A percentile compares a stretch with the other conserved stretches of the same genome.
Conservation (phyloP, 129 eudicot genomes). For the Chrysanthemum lavandulifolium region DNA sequence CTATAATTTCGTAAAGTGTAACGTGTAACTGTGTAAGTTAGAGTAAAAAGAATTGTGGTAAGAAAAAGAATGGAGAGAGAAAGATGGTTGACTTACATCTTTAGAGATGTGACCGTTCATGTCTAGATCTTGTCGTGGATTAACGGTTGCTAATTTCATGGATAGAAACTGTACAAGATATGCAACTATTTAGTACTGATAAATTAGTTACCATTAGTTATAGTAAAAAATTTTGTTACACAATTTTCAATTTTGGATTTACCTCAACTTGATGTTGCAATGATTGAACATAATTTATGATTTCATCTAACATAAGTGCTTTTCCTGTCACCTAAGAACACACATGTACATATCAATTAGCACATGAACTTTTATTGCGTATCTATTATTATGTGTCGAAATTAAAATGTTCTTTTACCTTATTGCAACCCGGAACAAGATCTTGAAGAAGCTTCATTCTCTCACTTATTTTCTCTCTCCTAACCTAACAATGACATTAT, state of each 20-base stretch:
- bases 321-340: constrained; percentile 80
- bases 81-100: constrained; percentile 56
- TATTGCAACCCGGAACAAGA: constrained; percentile 97
- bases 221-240: not conserved
- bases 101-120: constrained; percentile 54
- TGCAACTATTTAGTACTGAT: not conserved
- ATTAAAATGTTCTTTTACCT: constrained; percentile 39
- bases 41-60: too few relatives aligned
- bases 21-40: too few relatives aligned
- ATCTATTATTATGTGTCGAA: not conserved
- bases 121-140: constrained; percentile 62
- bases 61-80: not conserved
- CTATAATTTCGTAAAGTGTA: too few relatives aligned
- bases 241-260: not conserved
- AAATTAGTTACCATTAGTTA: not conserved
- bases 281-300: constrained; percentile 88
- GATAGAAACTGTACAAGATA: constrained; percentile 65
- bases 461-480: constrained; percentile 90
- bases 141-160: constrained; percentile 83
- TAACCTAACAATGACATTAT: constrained; percentile 51
- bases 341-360: constrained; percentile 3
- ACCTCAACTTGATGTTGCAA: constrained; percentile 97
- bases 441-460: constrained; percentile 98
- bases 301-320: constrained; percentile 97
- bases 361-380: not conserved